Evolutionary conservation across 1,284 basidiomycete species (phyloP), one percentile per base, ranked within the genome.

Genomic region (Lentinula novae-zelandiae): DNA sequence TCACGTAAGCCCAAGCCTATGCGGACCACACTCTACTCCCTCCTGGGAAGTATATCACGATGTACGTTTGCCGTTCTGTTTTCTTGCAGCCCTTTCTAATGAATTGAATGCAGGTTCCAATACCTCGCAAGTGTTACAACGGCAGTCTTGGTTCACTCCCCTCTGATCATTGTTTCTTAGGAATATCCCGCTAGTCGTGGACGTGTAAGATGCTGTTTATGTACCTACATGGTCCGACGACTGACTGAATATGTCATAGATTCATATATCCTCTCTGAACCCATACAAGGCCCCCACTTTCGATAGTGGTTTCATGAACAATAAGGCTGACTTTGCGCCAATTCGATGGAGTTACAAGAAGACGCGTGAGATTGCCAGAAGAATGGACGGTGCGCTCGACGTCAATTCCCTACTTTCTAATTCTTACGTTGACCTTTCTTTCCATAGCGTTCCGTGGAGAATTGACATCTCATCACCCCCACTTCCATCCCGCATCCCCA

Each of bases 261-360:
- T 89, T 67, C 87, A 89, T 69, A 82, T 88, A 71, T 69, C 73
- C 56, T 84, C 83, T 34, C 62, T 77, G 44, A 84, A 79, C 72
- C 86, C 87, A 3, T 88, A 89, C 73, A 74, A 75, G 66, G 82
- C 83, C 63, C 86, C 87, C 3, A 77, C 73, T 73, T 88, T 87
- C 68, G 86, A 89, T 73, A 83, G 80, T 63, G 87, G 87, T 27
- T 89, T 89, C 81, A 84, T 89, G 85, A 89, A 87, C 76, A 72
- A 88, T 75, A 86, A 87, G 76, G 86, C 85, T 27, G 87, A 88
- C 74, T 86, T 87, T 67, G 86, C 85, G n/a, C 87, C 87, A 12
- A 85, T 88, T 66, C 82, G 86, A 53, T 89, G 87, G 87, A 83
- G 83, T 67, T 89, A 89, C 76, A 89, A 89, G 81, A 84, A 83